phyloP scores from a whole-genome alignment of 306 rosid genomes.

The Lupinus albus region DNA sequence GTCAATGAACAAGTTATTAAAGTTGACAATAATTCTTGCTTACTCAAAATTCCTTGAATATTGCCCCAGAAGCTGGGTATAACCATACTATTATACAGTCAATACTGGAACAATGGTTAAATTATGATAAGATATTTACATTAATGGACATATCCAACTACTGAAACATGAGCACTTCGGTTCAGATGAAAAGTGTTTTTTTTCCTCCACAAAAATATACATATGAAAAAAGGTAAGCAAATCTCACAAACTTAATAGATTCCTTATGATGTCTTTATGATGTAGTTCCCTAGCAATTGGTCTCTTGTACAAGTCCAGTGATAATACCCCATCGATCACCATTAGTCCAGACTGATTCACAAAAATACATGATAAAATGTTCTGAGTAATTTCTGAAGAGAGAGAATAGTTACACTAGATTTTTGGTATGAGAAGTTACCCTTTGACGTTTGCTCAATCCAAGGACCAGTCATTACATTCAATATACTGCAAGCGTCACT shows the following conservation, averaged over 20 bases:
- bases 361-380: slow-evolving; percentile 6
- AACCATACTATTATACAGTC: neutral
- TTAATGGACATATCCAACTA: neutral
- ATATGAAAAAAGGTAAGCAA: neutral
- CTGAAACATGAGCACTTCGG: neutral
- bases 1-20: neutral
- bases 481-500: slow-evolving; percentile 87
- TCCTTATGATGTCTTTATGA: slow-evolving; percentile 12
- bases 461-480: slow-evolving; percentile 91
- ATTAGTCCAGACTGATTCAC: slow-evolving; percentile 70
- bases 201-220: slow-evolving; percentile 27
- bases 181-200: slow-evolving; percentile 9
- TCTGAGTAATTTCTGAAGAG: slow-evolving; percentile 22
- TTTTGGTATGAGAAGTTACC: slow-evolving; percentile 49
- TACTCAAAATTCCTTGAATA: neutral
- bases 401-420: neutral
- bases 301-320: slow-evolving; percentile 51
- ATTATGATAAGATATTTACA: slow-evolving; percentile 7
- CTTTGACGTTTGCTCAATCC: slow-evolving; percentile 68
- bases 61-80: neutral
- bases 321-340: slow-evolving; percentile 79
- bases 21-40: neutral
- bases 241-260: neutral
- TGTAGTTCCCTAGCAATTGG: slow-evolving; percentile 29
- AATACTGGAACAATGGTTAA: neutral